Evolutionary conservation across 305 asterid species (phyloP), one percentile per base, ranked within the genome.

Genomic region (Fraxinus ornus): DNA sequence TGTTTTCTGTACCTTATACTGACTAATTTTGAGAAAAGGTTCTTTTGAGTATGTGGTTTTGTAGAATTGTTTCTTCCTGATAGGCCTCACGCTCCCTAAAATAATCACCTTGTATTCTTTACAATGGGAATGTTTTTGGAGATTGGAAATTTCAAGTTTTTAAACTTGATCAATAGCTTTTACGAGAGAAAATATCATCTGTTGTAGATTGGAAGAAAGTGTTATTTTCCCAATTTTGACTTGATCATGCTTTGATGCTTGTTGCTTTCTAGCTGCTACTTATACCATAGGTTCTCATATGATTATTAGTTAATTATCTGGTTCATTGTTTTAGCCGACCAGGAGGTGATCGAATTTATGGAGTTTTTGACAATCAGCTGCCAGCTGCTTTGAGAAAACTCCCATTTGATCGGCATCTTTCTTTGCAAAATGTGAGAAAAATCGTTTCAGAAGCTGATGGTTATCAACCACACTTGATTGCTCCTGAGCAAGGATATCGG

Each of bases 381-480:
- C 99, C 98, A 66, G 99, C 98, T 75, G 98, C 99, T 81, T 84
- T 95, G 79, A 93, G 88, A 74, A 95, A 94, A 83, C 97, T 95
- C 76, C 98, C 98, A 39, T 92, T 95, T 82, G 98, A 95, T 85
- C 92, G 98, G 52, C 95, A 95, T 84, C 97, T 94, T 77, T 94
- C 98, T 1, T 41, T 91, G 73, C 97, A 95, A 81, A 94, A 92
- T 78, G 98, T 95, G 4, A 93, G 84, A 84, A 95, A 86, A 88
- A 83, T 95, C 72, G 99, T 95, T 84, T 94, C 99, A 66, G 98
- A 95, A 84, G 98, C 98, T 81, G 99, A 95, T 86, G 99, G 99
- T 82, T 95, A 94, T 86, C 98, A 95, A 81, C 99, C 99, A 10
- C 99, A 95, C 88, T 92, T 95, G 90, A 95, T 95, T 88, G 99